These are phyloP conservation scores for Cercospora citrullina DNA, from an alignment of 2,329 filamentous ascomycete species.

Conservation along the genomic window DNA sequence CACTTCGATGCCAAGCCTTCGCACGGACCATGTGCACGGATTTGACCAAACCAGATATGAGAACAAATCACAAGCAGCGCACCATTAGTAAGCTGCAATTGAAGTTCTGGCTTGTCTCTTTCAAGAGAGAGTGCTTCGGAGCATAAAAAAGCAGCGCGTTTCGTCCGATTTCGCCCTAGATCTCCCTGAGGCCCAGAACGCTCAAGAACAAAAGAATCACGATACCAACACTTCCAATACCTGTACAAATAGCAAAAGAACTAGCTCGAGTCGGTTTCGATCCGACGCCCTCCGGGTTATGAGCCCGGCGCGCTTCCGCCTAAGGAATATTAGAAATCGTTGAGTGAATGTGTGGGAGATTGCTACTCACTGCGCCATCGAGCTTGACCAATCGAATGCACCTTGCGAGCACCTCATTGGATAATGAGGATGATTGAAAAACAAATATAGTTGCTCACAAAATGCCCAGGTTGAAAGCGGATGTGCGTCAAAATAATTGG, in stretches of 20 bases:
- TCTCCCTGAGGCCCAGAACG: not conserved
- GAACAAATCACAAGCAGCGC: not conserved
- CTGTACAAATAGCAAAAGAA: not conserved
- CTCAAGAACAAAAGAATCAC: not conserved
- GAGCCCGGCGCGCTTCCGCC: constrained; percentile 16
- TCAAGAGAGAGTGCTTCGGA: not conserved
- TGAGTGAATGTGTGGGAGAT: not conserved
- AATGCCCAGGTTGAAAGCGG: not conserved
- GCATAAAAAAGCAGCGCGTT: not conserved
- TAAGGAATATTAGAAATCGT: not conserved
- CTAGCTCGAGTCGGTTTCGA: constrained; percentile 17
- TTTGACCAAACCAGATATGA: not conserved
- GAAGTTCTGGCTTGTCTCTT: not conserved
- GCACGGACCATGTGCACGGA: not conserved
- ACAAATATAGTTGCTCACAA: not conserved
- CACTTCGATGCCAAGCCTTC: not conserved
- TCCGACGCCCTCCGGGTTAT: constrained; percentile 19
- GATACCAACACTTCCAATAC: not conserved
- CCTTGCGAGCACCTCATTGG: not conserved
- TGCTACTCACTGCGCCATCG: constrained; percentile 1
- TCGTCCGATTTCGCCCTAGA: not conserved
- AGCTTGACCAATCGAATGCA: not conserved
- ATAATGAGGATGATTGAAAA: not conserved
- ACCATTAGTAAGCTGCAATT: not conserved
- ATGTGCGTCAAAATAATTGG: not conserved